Base-by-base conservation (phyloP, 2,329 filamentous ascomycete species). In the Penicillium fuscoglaucum region DNA sequence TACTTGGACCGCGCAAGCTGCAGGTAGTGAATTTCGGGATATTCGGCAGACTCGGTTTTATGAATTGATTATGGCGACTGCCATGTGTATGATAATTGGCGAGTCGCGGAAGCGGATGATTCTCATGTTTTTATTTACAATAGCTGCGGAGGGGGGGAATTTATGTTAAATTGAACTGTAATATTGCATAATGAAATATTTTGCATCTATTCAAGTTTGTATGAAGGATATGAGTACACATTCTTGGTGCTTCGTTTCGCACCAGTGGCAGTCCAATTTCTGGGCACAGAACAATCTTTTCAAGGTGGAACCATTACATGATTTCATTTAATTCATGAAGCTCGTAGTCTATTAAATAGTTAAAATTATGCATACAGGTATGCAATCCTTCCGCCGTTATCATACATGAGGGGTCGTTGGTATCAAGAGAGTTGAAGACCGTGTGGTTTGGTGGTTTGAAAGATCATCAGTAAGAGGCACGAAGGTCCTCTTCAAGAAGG, bases 71-170 rank as follows among this genome's bases (percentile, higher is more conserved):
- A 51, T 63, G 41, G 52, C 59, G 10, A 65, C 62, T 4, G 51
- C 62, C 12, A 57, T 61, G 54, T 65, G 62, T 44, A 65, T 65
- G 62, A 35, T 65, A 15, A 40, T 63, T 40, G 61, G 61, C 2
- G 61, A 61, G 41, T 58, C 47, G 55, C 29, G 59, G 59, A 65
- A 58, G 44, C 48, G 60, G 17, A 21, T 48, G 29, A 51, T 43
- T 6, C 6, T 58, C 26, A 21, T 33, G 9, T 13, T 37, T 4
- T 6, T 43, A 17, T 21, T 43, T 26, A 17, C 21, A 17, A 17
- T 43, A 12, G 24, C 24, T 1, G 41, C 41, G 9, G 24, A 28
- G 10, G 24, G 41, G 15, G 41, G 24, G 6, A 19, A 31, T 28
- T 28, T 8, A 9, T 28, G 28, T 28, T 28, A 28, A 8, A 28